Evolutionary conservation across 164 flowering plant genomes (phyloP).

Genomic region (Chimonanthus salicifolius): DNA sequence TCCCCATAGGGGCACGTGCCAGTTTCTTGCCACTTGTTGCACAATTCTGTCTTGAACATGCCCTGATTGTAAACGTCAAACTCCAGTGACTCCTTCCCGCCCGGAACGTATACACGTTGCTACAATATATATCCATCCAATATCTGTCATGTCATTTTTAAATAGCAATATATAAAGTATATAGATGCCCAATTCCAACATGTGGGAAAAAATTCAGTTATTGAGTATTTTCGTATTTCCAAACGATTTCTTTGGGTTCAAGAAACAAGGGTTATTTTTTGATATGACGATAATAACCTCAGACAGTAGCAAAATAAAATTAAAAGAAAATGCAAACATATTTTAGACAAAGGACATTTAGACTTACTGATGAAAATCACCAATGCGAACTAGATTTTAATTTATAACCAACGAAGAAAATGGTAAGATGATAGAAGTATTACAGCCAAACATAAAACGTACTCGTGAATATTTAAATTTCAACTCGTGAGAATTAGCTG

Average conservation of each 20-base stretch:
- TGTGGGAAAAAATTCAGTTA: background rate
- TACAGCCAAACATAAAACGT: background rate
- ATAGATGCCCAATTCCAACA: too few relatives aligned
- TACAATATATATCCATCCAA: constrained; percentile 12
- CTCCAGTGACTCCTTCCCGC: constrained; percentile 49
- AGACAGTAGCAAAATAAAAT: background rate
- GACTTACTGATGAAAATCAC: too few relatives aligned
- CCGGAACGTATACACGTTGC: constrained; percentile 57
- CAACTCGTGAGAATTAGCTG: background rate
- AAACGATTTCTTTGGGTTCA: background rate
- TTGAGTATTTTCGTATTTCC: background rate
- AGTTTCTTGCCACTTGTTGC: constrained; percentile 93
- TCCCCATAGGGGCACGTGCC: constrained; percentile 78
- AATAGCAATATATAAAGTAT: too few relatives aligned
- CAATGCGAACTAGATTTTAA: too few relatives aligned
- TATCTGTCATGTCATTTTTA: too few relatives aligned
- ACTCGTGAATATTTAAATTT: background rate
- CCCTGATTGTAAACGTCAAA: constrained; percentile 84
- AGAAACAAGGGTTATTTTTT: too few relatives aligned
- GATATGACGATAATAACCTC: background rate
- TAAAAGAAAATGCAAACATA: too few relatives aligned
- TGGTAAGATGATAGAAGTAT: too few relatives aligned
- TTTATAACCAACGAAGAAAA: too few relatives aligned
- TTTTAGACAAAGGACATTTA: too few relatives aligned
- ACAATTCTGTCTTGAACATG: constrained; percentile 83